Evolutionary conservation across 108 stramenopile species (phyloP), one percentile per base, ranked within the genome.

Genomic region (Cyclotella sp.): DNA sequence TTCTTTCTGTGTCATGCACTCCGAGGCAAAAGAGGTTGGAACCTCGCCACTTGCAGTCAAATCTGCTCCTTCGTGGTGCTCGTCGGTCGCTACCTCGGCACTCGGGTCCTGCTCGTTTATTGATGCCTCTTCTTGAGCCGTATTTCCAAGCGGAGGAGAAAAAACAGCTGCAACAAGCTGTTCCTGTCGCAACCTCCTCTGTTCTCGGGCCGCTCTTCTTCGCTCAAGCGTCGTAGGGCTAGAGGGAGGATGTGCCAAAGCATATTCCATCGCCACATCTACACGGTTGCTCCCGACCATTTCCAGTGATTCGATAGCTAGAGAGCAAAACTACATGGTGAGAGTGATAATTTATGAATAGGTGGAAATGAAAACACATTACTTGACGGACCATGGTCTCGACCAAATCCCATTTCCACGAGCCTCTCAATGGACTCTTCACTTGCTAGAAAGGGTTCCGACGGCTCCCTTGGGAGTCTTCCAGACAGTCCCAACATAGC

Each of bases 241-340:
- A 16, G 75, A 71, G 15, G 81, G 81, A 28, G 81, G 81, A 54
- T 76, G 70, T 40, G 90, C 57, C 5, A 98, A 68, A 19, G 94
- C 90, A 77, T 95, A 97, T 74, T 98, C 96, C 94, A 97, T 95
- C 0, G 91, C 96, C 29, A 96, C 73, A 69, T 98, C 96, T 15
- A 95, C 64, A 29, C 85, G 67, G 66, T 96, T 96, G 14, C 89
- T 83, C 62, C 90, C 70, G 15, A 83, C 85, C 42, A 72, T 76
- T 34, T 92, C 86, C 34, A 97, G 73, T 12, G 91, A 92, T 72
- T 89, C 90, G 54, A 94, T 39, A n/a, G 60, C 60, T 49, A n/a
- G 3, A 49, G 9, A n/a, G 34, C 34, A 34, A 16, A 49, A 49
- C 49, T 3, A 49, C 16, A 49, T n/a, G 19, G 49, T 49, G 19